A percentile compares a stretch with the other conserved stretches of the same genome.
phyloP scores from a whole-genome alignment of 306 rosid genomes.

The Quercus agrifolia region DNA sequence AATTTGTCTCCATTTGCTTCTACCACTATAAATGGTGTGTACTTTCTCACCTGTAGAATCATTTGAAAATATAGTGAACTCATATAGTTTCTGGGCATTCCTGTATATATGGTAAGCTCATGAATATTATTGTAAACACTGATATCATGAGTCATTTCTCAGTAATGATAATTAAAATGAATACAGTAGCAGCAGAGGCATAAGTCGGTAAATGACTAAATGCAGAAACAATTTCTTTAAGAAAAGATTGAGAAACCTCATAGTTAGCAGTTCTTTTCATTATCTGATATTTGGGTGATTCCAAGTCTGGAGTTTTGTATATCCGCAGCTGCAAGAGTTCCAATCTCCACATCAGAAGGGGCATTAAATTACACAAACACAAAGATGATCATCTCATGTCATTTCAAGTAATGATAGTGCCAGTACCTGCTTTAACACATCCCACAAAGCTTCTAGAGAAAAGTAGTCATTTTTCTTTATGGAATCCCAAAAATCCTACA shows the following conservation, averaged over 20 bases:
- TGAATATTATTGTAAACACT: neutral
- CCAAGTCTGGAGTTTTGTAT: conserved; percentile 86
- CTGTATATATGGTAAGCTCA: neutral
- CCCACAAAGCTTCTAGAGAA: conserved; percentile 76
- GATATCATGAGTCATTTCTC: neutral
- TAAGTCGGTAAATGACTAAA: neutral
- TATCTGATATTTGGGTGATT: conserved; percentile 75
- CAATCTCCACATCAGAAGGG: neutral
- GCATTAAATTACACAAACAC: neutral
- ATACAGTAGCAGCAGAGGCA: neutral
- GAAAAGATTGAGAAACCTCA: conserved; percentile 51
- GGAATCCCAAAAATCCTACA: conserved; percentile 90
- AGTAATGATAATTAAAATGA: neutral
- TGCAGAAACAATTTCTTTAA: neutral
- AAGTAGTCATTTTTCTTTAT: conserved; percentile 72
- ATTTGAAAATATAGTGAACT: neutral
- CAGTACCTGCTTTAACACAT: conserved; percentile 75
- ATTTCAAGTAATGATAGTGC: neutral
- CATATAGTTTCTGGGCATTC: neutral
- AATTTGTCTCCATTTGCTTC: conserved; percentile 80
- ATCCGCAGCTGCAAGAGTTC: conserved; percentile 57
- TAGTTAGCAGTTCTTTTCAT: conserved; percentile 66
- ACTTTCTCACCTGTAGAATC: conserved; percentile 69
- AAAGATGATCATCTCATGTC: neutral
- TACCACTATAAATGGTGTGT: conserved; percentile 64